Conservation (phyloP, 805 yeast species). For the Torulaspora maleeae region DNA sequence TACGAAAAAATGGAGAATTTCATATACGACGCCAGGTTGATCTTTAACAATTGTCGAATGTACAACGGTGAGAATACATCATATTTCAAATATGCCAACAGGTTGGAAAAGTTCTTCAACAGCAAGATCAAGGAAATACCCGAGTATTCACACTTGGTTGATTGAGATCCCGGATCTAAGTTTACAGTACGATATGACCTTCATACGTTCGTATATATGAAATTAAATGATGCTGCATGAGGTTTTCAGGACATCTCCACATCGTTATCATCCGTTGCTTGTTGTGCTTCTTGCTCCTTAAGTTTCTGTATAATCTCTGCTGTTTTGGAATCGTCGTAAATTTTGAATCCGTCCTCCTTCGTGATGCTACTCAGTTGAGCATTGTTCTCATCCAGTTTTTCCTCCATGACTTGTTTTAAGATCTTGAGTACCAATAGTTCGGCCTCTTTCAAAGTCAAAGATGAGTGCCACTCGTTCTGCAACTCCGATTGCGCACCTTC, state of each 20-base stretch:
- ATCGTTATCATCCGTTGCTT: constrained; percentile 33
- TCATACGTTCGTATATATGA: constrained; percentile 5
- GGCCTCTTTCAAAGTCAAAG: constrained; percentile 87
- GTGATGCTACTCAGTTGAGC: constrained; percentile 95
- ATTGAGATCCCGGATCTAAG: constrained; percentile 31
- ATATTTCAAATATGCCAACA: constrained; percentile 89
- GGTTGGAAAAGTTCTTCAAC: constrained; percentile 84
- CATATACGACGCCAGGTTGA: constrained; percentile 77
- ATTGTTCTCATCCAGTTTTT: constrained; percentile 88
- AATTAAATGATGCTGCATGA: constrained; percentile 1
- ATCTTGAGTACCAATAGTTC: constrained; percentile 84
- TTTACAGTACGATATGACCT: neutral
- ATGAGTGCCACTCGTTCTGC: constrained; percentile 92
- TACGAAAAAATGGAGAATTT: constrained; percentile 89
- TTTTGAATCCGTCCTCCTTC: constrained; percentile 74
- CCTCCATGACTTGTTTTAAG: constrained; percentile 98
- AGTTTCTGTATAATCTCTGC: constrained; percentile 72
- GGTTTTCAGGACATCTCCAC: constrained; percentile 31
- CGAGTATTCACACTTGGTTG: constrained; percentile 80
- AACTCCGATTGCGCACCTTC: constrained; percentile 99
- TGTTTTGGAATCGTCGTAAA: constrained; percentile 78
- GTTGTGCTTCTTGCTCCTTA: constrained; percentile 62
- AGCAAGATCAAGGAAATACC: constrained; percentile 83
- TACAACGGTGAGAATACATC: constrained; percentile 94
- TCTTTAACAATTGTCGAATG: constrained; percentile 85